Base-by-base conservation (phyloP, 2,329 filamentous ascomycete species). In the Aspergillus fumigatus region DNA sequence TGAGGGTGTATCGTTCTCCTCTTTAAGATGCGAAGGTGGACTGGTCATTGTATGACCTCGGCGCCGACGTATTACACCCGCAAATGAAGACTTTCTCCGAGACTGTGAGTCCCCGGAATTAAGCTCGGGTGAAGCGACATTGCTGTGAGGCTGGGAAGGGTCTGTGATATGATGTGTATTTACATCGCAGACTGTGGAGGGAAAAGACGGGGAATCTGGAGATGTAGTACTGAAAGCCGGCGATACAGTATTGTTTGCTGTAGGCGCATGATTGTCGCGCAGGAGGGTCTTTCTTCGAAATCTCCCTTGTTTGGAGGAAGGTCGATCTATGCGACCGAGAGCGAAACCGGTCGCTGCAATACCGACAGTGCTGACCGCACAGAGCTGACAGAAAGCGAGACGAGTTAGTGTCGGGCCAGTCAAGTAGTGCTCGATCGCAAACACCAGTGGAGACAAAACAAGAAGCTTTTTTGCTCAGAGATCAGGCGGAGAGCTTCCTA, bases 321-420 rank as follows among this genome's bases (percentile, higher is more conserved):
- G 62, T 58, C 69, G 71, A 64, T 80, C 75, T 55, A 78, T 77
- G 63, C 79, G 80, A 67, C 80, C 83, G 65, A 85, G 77, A 55
- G 81, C 81, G 62, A 84, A 76, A 59, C 84, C 84, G 56, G 83
- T 77, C 55, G 81, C 79, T 62, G 84, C 84, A 62, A 84, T 79
- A 70, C 82, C 83, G 73, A 85, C 77, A 66, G 83, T 84, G 77
- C 83, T 83, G 70, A 84, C 76, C 67, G 84, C 84, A 82, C 82
- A 85, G 66, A 87, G 79, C 83, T 86, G 65, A 51, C 29, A 38
- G 26, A 4, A 40, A 40, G 29, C 43, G 8, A 29, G 51, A 26
- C 19, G 14, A 23, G 23, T 47, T 47, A 47, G 43, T 25, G 23
- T 14, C 11, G 17, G 23, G 21, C 14, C 23, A 7, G 19, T 23